A percentile compares a stretch with the other conserved stretches of the same genome.
Conservation (phyloP, 768 basidiomycete genomes). For the Boletus vermiculosoides region DNA sequence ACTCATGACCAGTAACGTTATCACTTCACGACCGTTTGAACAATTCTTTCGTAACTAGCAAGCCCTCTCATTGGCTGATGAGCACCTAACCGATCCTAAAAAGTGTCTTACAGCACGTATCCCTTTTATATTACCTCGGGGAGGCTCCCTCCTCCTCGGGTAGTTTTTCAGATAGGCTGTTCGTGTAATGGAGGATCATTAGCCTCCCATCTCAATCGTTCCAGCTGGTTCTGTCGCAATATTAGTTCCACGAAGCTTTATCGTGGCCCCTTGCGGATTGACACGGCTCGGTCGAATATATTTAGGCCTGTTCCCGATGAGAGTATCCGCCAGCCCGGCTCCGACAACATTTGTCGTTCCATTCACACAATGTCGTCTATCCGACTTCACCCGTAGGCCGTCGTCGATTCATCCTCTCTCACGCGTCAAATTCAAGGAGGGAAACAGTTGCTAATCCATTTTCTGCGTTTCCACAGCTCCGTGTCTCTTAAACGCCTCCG, state of each 20-base stretch:
- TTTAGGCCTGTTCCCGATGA: background rate
- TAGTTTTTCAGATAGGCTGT: no score
- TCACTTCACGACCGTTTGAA: no score
- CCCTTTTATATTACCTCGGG: no score
- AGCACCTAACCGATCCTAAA: no score
- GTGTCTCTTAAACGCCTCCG: background rate
- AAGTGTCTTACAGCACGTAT: no score
- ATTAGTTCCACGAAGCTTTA: background rate
- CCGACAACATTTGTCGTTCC: background rate
- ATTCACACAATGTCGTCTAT: background rate
- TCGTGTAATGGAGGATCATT: background rate
- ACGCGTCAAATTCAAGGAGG: background rate
- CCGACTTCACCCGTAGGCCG: conserved; percentile 7
- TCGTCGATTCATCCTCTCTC: background rate
- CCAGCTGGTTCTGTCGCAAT: background rate
- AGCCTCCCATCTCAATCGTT: background rate
- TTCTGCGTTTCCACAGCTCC: background rate
- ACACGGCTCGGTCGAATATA: background rate
- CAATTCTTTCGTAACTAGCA: no score
- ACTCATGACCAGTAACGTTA: no score
- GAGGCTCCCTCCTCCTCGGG: no score
- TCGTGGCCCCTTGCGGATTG: background rate
- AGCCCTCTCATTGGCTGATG: no score
- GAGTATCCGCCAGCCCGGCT: background rate
- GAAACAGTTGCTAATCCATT: background rate